Conservation (phyloP, 75 land plant genomes). For the Picea sitchensis region DNA sequence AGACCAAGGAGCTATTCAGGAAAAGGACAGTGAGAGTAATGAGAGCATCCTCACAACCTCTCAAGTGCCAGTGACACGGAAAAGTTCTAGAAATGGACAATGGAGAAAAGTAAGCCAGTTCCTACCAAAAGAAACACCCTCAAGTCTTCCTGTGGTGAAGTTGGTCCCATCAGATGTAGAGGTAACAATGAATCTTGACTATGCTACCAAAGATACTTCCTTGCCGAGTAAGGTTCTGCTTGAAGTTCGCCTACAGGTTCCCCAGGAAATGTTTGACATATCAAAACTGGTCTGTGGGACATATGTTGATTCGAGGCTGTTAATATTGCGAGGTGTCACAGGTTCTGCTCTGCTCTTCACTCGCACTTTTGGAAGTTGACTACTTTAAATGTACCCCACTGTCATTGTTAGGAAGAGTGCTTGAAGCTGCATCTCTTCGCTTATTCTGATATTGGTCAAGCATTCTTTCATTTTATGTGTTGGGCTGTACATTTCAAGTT, state of each 20-base stretch:
- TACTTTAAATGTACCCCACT: background rate
- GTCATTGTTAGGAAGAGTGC: background rate
- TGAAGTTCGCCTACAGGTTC: constrained; percentile 70
- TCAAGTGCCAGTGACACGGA: constrained; percentile 15
- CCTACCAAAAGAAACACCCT: constrained; percentile 38
- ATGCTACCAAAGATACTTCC: constrained; percentile 12
- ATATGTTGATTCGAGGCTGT: constrained; percentile 69
- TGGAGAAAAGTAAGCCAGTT: constrained; percentile 37
- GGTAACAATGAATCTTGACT: constrained; percentile 57
- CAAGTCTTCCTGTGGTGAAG: constrained; percentile 62
- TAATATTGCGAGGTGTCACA: constrained; percentile 61
- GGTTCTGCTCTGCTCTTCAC: constrained; percentile 79
- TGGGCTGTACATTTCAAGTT: background rate
- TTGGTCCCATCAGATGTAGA: constrained; percentile 58
- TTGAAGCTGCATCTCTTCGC: background rate
- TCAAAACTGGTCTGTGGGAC: constrained; percentile 83
- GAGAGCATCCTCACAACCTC: constrained; percentile 6
- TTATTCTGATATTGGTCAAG: background rate
- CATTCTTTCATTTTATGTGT: background rate
- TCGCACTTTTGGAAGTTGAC: constrained; percentile 9
- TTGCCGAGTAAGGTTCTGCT: constrained; percentile 30
- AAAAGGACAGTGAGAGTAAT: constrained; percentile 3
- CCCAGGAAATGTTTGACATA: constrained; percentile 81
- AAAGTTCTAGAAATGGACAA: constrained; percentile 17
- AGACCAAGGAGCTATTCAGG: constrained; percentile 12